Base-by-base conservation (phyloP, 441 rosid species). In the Sinapis alba region DNA sequence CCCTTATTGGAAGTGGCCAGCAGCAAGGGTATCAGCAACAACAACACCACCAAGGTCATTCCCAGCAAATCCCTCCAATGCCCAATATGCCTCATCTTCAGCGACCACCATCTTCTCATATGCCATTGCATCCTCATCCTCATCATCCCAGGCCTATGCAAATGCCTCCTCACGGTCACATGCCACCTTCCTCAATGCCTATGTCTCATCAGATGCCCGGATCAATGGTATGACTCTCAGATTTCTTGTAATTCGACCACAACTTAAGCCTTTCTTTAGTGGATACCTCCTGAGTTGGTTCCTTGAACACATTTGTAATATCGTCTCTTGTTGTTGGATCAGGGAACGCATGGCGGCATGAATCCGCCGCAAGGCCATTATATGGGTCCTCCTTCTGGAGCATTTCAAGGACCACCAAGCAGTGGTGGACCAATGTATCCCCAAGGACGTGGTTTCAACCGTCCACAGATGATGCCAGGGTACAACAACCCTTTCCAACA, bases 311-410 rank as follows among this genome's bases (percentile, higher is more conserved):
- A 51, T 68, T 13, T 62, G 57, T 60, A 0, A 67, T 47, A 11
- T 28, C 45, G 62, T 26, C 34, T 27, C 13, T 65, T 66, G 15
- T 36, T 34, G 21, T 30, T 71, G 72, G 59, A 50, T 19, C 64
- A 90, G 98, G 99, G 97, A 32, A 90, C 87, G 92, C 99, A 94
- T 85, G 92, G 95, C n/a, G 65, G 90, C n/a, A 83, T 92, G 89
- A 89, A 77, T 80, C 88, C 90, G 65, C 90, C 87, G 69, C 99
- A 88, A 82, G 90, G 97, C 69, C 97, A 88, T 83, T 93, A 82
- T 73, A 89, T 90, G 97, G 94, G 83, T 59, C 84, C 81, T 50
- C 81, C 96, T 79, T 79, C 86, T 50, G 96, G 97, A 27, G 89
- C 88, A 59, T 91, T 85, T 79, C 96, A 88, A 27, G 85, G 91